Evolutionary conservation across 306 rosid species (phyloP).

Genomic region (Abrus precatorius): DNA sequence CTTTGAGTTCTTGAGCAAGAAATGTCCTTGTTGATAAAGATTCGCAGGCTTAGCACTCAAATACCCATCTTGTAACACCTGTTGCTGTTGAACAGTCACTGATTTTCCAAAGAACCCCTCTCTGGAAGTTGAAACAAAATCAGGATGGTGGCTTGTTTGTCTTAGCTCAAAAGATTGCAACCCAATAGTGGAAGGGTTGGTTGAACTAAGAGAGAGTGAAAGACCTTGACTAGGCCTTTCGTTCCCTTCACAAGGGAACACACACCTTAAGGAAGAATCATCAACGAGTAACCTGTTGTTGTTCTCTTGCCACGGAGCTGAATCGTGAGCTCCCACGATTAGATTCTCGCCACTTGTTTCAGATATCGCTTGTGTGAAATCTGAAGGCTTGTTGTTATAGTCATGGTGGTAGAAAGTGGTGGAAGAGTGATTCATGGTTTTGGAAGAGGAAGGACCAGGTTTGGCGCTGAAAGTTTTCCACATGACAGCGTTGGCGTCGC

Average conservation of each 20-base stretch:
- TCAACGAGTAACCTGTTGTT: conserved; percentile 60
- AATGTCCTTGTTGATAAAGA: conserved; percentile 51
- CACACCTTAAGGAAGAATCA: conserved; percentile 81
- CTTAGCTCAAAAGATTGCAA: conserved; percentile 83
- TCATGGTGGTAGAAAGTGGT: conserved; percentile 55
- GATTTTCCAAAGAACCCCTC: conserved; percentile 55
- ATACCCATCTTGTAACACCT: conserved; percentile 48
- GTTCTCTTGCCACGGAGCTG: conserved; percentile 59
- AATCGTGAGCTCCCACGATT: conserved; percentile 51
- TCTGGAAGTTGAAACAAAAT: conserved; percentile 50
- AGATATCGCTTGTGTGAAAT: conserved; percentile 61
- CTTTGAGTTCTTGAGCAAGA: conserved; percentile 69
- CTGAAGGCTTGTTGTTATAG: conserved; percentile 35
- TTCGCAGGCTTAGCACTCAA: conserved; percentile 44
- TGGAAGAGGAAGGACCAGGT: conserved; percentile 60
- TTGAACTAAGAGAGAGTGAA: conserved; percentile 82
- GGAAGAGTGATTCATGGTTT: conserved; percentile 49
- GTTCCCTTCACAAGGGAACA: conserved; percentile 79
- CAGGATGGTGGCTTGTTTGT: conserved; percentile 49
- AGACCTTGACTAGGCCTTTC: conserved; percentile 92
- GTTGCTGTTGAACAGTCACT: conserved; percentile 45
- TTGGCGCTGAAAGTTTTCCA: conserved; percentile 58
- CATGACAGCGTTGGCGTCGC: conserved; percentile 46
- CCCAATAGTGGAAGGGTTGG: conserved; percentile 72
- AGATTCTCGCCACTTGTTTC: conserved; percentile 62